Conservation (phyloP, 106 monocot species). For the Acorus calamus region DNA sequence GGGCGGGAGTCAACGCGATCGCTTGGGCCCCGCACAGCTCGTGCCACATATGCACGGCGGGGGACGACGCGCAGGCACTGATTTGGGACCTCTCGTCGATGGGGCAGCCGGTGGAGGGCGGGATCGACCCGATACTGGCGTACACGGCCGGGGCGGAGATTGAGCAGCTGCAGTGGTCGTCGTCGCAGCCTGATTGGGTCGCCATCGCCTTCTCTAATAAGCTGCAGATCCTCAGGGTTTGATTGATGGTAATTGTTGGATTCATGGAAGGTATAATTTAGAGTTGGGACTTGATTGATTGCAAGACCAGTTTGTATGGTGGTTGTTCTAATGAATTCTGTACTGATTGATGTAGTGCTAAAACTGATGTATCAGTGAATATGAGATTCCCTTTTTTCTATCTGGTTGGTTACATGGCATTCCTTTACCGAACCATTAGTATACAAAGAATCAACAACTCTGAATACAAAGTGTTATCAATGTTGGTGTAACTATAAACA, state of each 20-base stretch:
- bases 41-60: constrained; percentile 96
- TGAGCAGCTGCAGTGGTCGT: constrained; percentile 98
- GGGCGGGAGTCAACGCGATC: constrained; percentile 80
- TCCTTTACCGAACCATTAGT: no score
- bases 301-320: no score
- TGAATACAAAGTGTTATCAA: no score
- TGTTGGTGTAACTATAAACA: no score
- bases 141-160: constrained; percentile 91
- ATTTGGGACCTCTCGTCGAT: constrained; percentile 96
- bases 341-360: no score
- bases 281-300: no score
- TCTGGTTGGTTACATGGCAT: no score
- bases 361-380: no score
- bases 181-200: constrained; percentile 93
- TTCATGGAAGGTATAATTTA: no score
- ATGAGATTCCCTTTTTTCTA: no score
- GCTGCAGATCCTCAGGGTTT: constrained; percentile 87
- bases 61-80: constrained; percentile 87
- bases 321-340: no score
- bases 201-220: constrained; percentile 83
- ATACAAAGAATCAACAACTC: no score
- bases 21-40: constrained; percentile 98
- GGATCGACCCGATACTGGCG: constrained; percentile 71
- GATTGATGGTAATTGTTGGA: constrained; percentile 4
- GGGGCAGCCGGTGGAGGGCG: constrained; percentile 60